Conservation (phyloP, 106 monocot genomes). For the Xerophyta viscosa region DNA sequence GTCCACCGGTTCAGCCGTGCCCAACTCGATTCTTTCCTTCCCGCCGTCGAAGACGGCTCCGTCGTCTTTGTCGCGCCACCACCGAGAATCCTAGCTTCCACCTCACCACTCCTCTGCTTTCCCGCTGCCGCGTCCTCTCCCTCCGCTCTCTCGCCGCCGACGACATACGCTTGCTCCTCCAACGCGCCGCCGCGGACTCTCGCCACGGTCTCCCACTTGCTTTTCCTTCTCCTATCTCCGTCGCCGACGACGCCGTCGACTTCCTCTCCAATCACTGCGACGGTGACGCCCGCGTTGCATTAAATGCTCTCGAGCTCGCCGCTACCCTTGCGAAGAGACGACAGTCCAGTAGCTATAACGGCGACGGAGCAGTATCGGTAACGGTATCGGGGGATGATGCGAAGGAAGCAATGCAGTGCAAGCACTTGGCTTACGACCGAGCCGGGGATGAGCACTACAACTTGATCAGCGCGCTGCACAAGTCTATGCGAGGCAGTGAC, state of each 20-base stretch:
- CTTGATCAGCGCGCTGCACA: conserved; percentile 83
- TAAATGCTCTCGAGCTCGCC: conserved; percentile 60
- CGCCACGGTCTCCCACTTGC: conserved; percentile 35
- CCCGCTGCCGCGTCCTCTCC: conserved; percentile 63
- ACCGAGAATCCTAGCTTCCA: conserved; percentile 96
- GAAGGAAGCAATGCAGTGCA: conserved; percentile 70
- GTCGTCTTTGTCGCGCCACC: conserved; percentile 65
- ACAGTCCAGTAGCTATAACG: too few species aligned
- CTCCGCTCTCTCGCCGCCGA: conserved; percentile 43
- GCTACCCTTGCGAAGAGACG: conserved; percentile 27
- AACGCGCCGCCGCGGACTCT: conserved; percentile 29
- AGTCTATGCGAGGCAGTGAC: conserved; percentile 73
- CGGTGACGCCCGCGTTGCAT: conserved; percentile 75
- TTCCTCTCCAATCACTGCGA: conserved; percentile 62
- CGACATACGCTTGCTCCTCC: conserved; percentile 24
- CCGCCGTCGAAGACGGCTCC: conserved; percentile 77
- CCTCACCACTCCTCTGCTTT: conserved; percentile 78
- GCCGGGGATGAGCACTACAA: conserved; percentile 90
- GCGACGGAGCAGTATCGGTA: not conserved
- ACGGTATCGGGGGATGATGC: conserved; percentile 27
- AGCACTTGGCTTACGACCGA: conserved; percentile 70
- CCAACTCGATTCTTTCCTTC: conserved; percentile 75
- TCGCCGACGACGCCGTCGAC: conserved; percentile 36
- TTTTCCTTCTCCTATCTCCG: conserved; percentile 6
- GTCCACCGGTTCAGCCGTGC: conserved; percentile 63